These are phyloP conservation scores for Podospora sp. DNA, from an alignment of 495 filamentous ascomycete species.

Conservation along the genomic window DNA sequence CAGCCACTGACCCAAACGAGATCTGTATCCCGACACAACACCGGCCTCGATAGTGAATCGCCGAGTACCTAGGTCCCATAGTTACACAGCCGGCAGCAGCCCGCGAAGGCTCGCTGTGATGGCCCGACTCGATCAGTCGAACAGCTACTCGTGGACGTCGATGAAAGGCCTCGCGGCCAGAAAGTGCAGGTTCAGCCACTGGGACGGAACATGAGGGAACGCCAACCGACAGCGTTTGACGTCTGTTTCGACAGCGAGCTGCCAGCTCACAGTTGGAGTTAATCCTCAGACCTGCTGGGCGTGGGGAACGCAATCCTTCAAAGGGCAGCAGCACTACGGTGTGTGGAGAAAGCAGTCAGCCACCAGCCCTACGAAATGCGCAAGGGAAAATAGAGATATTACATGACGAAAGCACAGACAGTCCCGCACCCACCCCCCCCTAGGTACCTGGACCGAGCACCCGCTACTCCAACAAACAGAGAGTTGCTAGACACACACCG, in stretches of 20 bases:
- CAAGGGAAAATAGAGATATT: conserved; percentile 23
- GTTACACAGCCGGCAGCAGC: not conserved
- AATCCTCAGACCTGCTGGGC: not conserved
- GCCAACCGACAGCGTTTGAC: not conserved
- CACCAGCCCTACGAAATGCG: conserved; percentile 25
- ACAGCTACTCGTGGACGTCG: not conserved
- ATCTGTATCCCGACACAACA: conserved; percentile 9
- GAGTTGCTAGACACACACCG: not conserved
- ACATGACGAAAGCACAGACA: conserved; percentile 14
- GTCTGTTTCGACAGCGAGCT: not conserved
- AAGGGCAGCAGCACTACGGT: not conserved
- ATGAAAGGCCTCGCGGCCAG: too few relatives aligned
- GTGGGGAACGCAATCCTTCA: not conserved
- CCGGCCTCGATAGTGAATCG: not conserved
- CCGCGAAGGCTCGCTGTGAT: conserved; percentile 10
- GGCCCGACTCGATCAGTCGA: conserved; percentile 9
- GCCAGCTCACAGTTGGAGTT: not conserved
- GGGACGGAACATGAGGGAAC: not conserved
- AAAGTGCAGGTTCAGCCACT: not conserved
- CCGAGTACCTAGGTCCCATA: not conserved
- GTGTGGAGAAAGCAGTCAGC: conserved; percentile 13
- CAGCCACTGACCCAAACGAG: conserved; percentile 10
- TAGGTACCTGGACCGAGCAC: conserved; percentile 1
- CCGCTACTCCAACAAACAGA: conserved; percentile 1
- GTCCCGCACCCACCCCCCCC: conserved; percentile 1